Evolutionary conservation across 495 filamentous ascomycete genomes (phyloP).

Genomic region (Diplogelasinospora grovesii): DNA sequence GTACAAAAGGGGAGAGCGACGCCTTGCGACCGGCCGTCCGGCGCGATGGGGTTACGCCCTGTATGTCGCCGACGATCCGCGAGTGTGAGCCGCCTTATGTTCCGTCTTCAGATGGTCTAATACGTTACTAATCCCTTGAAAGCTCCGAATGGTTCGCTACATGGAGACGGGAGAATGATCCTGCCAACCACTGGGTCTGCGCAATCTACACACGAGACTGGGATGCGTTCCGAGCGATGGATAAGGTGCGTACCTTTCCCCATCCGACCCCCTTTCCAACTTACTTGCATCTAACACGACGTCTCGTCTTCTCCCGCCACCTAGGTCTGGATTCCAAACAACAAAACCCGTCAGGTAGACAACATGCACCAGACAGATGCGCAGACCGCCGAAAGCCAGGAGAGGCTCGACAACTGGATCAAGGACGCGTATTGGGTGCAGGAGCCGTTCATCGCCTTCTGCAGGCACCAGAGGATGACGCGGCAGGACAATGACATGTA

Average conservation of each 20-base stretch:
- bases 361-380: not conserved
- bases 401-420: not conserved
- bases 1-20: not conserved
- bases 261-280: too few species aligned
- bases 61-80: not conserved
- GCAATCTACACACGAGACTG: not conserved
- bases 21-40: not conserved
- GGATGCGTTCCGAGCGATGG: not conserved
- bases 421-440: not conserved
- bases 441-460: not conserved
- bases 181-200: not conserved
- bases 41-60: constrained; percentile 1
- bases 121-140: too few species aligned
- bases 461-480: not conserved
- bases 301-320: too few species aligned
- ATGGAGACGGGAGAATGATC: not conserved
- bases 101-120: not conserved
- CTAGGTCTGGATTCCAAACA: not conserved
- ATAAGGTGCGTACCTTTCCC: too few species aligned
- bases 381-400: not conserved
- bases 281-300: too few species aligned
- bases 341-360: not conserved
- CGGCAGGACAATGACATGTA: too few species aligned
- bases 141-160: not conserved
- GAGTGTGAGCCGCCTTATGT: not conserved